Conservation (phyloP, 2,329 filamentous ascomycete species). For the Epicoccum sorghinum region DNA sequence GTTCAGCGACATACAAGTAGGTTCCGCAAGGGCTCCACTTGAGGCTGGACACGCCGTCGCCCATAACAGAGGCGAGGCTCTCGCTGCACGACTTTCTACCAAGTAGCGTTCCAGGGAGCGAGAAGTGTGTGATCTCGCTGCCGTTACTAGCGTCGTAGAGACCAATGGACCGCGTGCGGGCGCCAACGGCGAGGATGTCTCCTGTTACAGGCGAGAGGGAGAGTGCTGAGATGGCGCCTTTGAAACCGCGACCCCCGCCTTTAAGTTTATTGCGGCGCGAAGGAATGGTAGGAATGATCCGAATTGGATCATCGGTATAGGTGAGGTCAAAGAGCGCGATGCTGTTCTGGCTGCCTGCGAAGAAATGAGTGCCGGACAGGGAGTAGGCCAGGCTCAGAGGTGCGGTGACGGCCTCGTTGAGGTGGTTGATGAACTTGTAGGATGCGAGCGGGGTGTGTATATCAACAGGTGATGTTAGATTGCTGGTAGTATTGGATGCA, state of each 20-base stretch:
- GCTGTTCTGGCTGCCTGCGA: conserved; percentile 61
- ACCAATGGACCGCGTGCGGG: conserved; percentile 61
- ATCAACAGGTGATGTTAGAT: conserved; percentile 19
- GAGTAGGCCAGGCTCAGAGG: conserved; percentile 63
- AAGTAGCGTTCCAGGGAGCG: conserved; percentile 40
- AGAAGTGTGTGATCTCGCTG: conserved; percentile 59
- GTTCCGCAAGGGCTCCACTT: conserved; percentile 63
- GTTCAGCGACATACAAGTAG: conserved; percentile 65
- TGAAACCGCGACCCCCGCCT: conserved; percentile 58
- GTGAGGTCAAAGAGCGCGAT: conserved; percentile 64
- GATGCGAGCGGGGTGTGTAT: conserved; percentile 49
- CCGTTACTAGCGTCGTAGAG: conserved; percentile 61
- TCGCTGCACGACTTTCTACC: conserved; percentile 11
- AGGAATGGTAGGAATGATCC: conserved; percentile 53
- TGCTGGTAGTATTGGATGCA: background rate
- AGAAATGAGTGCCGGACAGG: conserved; percentile 57
- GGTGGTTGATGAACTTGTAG: conserved; percentile 61
- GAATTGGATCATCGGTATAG: conserved; percentile 54
- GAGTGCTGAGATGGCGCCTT: conserved; percentile 62
- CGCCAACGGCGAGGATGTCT: conserved; percentile 62
- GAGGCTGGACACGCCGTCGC: conserved; percentile 62
- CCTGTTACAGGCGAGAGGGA: conserved; percentile 46
- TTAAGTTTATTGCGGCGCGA: conserved; percentile 50
- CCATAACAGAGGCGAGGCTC: conserved; percentile 31
- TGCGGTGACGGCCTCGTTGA: conserved; percentile 62